Evolutionary conservation across 352 stramenopile species (phyloP), one percentile per base, ranked within the genome.

Genomic region (Pythium chondricola): DNA sequence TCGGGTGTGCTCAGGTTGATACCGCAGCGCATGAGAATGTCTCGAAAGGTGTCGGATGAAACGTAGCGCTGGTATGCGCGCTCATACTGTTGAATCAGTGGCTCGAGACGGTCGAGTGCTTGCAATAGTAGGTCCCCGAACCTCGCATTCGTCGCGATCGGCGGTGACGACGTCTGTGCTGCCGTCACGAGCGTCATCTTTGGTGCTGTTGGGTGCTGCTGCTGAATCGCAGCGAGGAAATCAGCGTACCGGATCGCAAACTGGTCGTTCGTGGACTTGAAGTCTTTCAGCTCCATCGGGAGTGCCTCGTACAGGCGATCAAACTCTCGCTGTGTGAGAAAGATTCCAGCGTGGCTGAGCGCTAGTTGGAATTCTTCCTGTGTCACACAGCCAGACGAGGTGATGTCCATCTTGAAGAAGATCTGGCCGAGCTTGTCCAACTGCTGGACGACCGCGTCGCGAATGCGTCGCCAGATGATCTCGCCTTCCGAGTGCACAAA

Each of bases 381-480:
- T 25, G 45, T 83, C 27, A 91, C 61, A 37, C 66, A 74, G 0
- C 70, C 79, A 0, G 74, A 70, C 52, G 74, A 83, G 55, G 69
- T 66, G 16, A 91, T 75, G 43, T 91, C 79, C 70, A 91, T 88
- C 27, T 85, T 86, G 29, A 84, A 69, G 47, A 85, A 91, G 44
- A 91, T 76, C 41, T 85, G 74, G 22, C 64, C 63, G 20, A 88
- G 65, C 21, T 91, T 91, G 42, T 87, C 79, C 29, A 74, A 57
- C 20, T 65, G 72, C 41, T 78, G 58, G 6, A 58, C 51, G 9
- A 87, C 67, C 2, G 66, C 48, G 29, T 75, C 67, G n/a, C 64
- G 52, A 33, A 89, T 68, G 22, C 74, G 70, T 5, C 79, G 59
- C 71, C 68, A 85, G 39, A 89, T 63, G 9, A 56, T 50, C 36